Base-by-base conservation (phyloP, 2,329 filamentous ascomycete genomes). In the Trichoderma sp. region DNA sequence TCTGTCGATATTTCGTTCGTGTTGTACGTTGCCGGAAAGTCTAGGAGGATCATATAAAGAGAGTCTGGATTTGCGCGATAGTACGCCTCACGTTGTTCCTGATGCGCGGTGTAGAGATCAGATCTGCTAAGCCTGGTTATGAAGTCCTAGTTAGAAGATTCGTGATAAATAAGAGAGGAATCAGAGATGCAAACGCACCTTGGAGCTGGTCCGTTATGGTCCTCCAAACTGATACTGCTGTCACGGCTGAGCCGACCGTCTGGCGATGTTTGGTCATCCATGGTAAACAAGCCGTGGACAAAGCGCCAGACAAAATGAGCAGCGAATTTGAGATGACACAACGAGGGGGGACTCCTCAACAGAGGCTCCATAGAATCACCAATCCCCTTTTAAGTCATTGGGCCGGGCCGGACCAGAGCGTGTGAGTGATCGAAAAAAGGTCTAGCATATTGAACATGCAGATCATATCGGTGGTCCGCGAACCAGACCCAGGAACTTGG, bases 181-280 rank as follows among this genome's bases (percentile, higher is more conserved):
- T 29, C 16, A 16, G 21, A 27, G 40, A 37, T 10, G 13, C 33
- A 49, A n/a, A 49, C 55, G 14, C 10, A 19, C 63, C 40, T n/a
- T 29, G 55, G 29, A 37, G 24, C n/a, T n/a, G 31, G 53, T 7
- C 29, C 24, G 19, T 24, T 33, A 19, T 52, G 53, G n/a, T 67
- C 63, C 24, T 67, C 63, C 55, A 67, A 16, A 43, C 63, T 67
- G 14, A 67, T 67, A 27, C 63, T 67, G 31, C 63, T 67, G n/a
- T 37, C 40, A 24, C 40, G 63, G 27, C 63, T 67, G 40, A 13
- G 40, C 6, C 13, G 29, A 11, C 7, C 63, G 3, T 59, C 40
- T 52, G 47, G 63, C 37, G 21, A 31, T 21, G 11, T 24, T 21
- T 29, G 63, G 31, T 59, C 24, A 21, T 58, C 63, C 63, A 67